Percentiles rank a stretch among this genome's conserved stretches.
Evolutionary conservation across 306 rosid species (phyloP).

Genomic region (Potentilla sterilis): DNA sequence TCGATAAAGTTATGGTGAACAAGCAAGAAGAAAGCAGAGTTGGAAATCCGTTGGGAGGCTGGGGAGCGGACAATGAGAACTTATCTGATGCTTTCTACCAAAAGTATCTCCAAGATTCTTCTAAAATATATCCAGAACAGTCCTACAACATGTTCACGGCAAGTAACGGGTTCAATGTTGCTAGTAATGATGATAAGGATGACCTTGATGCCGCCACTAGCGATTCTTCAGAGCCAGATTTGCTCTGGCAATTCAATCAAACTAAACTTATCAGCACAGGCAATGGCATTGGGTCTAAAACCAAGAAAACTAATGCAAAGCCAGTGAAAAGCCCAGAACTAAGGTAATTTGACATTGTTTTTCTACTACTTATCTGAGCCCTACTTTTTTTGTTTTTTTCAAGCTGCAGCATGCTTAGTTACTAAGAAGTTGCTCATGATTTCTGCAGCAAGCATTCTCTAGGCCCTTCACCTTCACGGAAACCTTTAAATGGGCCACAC

Average conservation of each 20-base stretch:
- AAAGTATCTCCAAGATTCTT: constrained; percentile 81
- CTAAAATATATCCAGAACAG: constrained; percentile 58
- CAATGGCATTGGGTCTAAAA: constrained; percentile 53
- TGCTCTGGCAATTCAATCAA: constrained; percentile 89
- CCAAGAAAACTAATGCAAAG: constrained; percentile 45
- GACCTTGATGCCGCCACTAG: constrained; percentile 92
- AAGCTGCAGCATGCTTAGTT: not conserved
- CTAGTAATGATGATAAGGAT: constrained; percentile 69
- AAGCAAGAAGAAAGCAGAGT: constrained; percentile 61
- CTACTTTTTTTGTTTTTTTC: too few species aligned
- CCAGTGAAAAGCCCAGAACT: constrained; percentile 58
- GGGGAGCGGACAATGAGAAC: constrained; percentile 71
- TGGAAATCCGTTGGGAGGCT: constrained; percentile 58
- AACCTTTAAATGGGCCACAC: constrained; percentile 55
- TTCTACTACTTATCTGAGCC: not conserved
- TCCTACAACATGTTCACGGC: constrained; percentile 62
- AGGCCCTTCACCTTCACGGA: constrained; percentile 82
- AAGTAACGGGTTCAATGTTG: constrained; percentile 50
- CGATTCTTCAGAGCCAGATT: constrained; percentile 89
- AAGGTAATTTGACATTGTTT: constrained; percentile 48
- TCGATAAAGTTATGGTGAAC: constrained; percentile 98
- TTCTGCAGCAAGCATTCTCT: constrained; percentile 60
- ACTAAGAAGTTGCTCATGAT: not conserved
- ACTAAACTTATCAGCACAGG: constrained; percentile 50
- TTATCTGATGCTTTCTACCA: constrained; percentile 70